Base-by-base conservation (phyloP, 495 filamentous ascomycete genomes). In the Tuber borchii region DNA sequence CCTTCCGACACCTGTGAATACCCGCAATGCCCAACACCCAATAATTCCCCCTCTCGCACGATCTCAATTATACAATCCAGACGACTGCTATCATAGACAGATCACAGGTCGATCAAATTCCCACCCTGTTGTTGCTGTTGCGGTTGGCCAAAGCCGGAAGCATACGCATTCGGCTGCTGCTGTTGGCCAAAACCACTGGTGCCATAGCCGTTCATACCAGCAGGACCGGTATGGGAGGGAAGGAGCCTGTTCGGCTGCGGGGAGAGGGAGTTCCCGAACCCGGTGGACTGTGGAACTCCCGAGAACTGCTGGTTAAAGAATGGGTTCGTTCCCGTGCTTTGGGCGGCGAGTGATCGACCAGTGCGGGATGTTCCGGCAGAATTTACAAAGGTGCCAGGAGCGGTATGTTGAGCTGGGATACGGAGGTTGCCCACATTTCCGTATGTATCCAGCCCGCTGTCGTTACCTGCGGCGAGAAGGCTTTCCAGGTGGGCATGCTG, bases 381-480 rank as follows among this genome's bases (percentile, higher is more conserved):
- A 85, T 97, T 99, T 85, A 99, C 92, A 81, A 98, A 99, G 2
- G 92, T 97, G 43, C 95, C 95, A 4, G 96, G 96, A 1, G 95
- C 94, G 0, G 95, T 99, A 84, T 99, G 95, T 84, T 99, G 95
- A 46, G 95, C 90, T 2, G 95, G 96, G 79, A 99, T 97, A 84
- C 95, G 93, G 44, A 97, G 87, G 73, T 98, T 91, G 73, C 95
- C 95, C 56, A 91, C 92, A 82, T 99, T 99, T 72, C 95, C 95
- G 83, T 97, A 99, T 1, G 96, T 98, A 83, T 99, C 95, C 85
- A 93, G 91, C 37, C 95, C 95, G 26, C 42, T 78, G 65, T 77
- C 76, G 69, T 97, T 96, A 74, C 95, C 94, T 37, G 87, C 87
- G 12, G 92, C 88, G 69, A 99, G 89, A 19, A 99, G 91, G n/a